A percentile compares a stretch with the other conserved stretches of the same genome.
These are phyloP conservation scores for Pythium chondricola DNA, from an alignment of 352 stramenopile species.

Conservation along the genomic window DNA sequence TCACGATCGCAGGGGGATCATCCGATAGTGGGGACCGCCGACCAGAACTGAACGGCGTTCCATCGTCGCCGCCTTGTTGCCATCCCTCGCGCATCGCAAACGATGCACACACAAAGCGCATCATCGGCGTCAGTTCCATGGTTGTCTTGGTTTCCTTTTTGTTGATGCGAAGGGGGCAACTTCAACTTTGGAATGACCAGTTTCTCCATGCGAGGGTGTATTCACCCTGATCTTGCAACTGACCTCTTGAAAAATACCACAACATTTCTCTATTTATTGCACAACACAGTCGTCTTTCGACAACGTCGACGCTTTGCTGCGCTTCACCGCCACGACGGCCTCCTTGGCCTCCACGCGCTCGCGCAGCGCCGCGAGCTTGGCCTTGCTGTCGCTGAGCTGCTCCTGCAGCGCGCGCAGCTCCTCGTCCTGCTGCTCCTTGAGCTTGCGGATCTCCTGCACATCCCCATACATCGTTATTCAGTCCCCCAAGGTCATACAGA, in stretches of 20 bases:
- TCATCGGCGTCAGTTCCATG: slow-evolving; percentile 13
- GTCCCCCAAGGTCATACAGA: not conserved
- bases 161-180: slow-evolving; percentile 14
- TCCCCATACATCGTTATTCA: slow-evolving; percentile 3
- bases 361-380: slow-evolving; percentile 35
- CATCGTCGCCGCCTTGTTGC: too few relatives aligned
- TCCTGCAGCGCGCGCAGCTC: slow-evolving; percentile 37
- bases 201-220: not conserved
- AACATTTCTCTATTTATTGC: slow-evolving; percentile 22
- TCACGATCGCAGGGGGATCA: too few relatives aligned
- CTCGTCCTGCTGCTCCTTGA: slow-evolving; percentile 59
- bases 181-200: slow-evolving; percentile 16
- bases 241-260: not conserved
- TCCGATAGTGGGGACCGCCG: too few relatives aligned
- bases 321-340: slow-evolving; percentile 27
- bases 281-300: slow-evolving; percentile 54
- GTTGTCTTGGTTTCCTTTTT: not conserved
- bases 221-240: slow-evolving; percentile 3
- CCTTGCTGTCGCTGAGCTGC: slow-evolving; percentile 45
- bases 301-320: slow-evolving; percentile 28
- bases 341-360: slow-evolving; percentile 53
- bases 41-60: too few relatives aligned
- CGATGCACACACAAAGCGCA: slow-evolving; percentile 29
- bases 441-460: slow-evolving; percentile 42
- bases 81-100: slow-evolving; percentile 23